Evolutionary conservation across 352 stramenopile genomes (phyloP), one percentile per base, ranked within the genome.

Genomic region (Blastocystis hominis): DNA sequence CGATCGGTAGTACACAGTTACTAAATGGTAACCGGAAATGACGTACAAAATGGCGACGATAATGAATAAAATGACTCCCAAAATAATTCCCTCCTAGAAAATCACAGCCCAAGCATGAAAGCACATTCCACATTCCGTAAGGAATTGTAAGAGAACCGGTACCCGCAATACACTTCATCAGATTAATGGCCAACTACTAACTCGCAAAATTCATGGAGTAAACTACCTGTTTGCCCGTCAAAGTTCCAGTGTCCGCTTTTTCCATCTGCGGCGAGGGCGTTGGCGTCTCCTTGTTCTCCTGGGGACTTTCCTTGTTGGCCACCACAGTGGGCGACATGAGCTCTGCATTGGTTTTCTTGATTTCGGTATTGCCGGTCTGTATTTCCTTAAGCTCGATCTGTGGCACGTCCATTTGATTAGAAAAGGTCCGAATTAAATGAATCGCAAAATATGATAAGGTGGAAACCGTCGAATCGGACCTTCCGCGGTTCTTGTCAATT

Each of bases 131-230:
- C 72, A 84, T 64, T 47, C 47, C 72, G 46, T 68, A 63, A n/a
- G 72, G 72, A 66, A 84, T 63, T 34, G 72, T 53, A 7, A 84
- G 54, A 69, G 44, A 66, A 54, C 72, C 72, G 2, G 72, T 84
- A 15, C 72, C 72, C 17, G 72, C 72, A 68, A 84, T 84, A 42
- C 47, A 63, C 56, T 84, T 84, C 72, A 84, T 84, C 24, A 84
- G 36, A 30, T 84, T 84, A 15, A 84, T 84, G 15, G 72, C 44
- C 20, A 84, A n/a, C 72, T 84, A 84, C 15, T 36, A 13, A 10
- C 24, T n/a, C 42, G 34, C 7, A 34, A 64, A 30, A 53, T 5
- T 24, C 17, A 3, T 36, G 2, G 1, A 30, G 62, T 24, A n/a
- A 20, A 40, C 59, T 46, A 84, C 50, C 55, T 84, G 72, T 53